Conservation (phyloP, 192 early-diverging fungal genomes). For the Backusella psychrophila region DNA sequence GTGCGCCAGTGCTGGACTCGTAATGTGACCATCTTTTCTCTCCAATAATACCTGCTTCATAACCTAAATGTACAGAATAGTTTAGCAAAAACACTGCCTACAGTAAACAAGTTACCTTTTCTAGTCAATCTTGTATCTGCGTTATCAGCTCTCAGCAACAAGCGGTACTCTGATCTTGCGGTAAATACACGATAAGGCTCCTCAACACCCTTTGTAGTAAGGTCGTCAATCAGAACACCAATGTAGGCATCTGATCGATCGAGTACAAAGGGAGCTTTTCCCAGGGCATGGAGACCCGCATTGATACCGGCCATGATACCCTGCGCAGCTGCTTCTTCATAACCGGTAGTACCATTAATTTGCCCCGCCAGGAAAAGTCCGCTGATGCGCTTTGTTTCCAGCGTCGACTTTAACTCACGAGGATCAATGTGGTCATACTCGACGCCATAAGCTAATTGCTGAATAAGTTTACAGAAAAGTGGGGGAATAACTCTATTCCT, state of each 20-base stretch:
- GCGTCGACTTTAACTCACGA: slow-evolving; percentile 67
- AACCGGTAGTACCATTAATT: slow-evolving; percentile 88
- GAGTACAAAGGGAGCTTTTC: slow-evolving; percentile 57
- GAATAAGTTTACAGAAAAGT: background rate
- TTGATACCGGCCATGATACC: slow-evolving; percentile 79
- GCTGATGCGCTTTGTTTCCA: slow-evolving; percentile 76
- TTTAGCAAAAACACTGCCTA: background rate
- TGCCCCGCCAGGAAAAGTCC: slow-evolving; percentile 82
- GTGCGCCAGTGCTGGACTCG: slow-evolving; percentile 41
- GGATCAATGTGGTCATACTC: slow-evolving; percentile 87
- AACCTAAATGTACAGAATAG: slow-evolving; percentile 19
- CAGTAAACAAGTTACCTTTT: slow-evolving; percentile 42
- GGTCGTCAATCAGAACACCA: slow-evolving; percentile 79
- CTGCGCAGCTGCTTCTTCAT: slow-evolving; percentile 82
- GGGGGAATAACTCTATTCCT: background rate
- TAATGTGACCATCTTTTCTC: slow-evolving; percentile 45
- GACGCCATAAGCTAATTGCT: slow-evolving; percentile 68
- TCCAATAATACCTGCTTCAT: slow-evolving; percentile 52
- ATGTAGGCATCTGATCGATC: slow-evolving; percentile 79
- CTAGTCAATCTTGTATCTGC: slow-evolving; percentile 73
- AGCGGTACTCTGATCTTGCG: slow-evolving; percentile 79
- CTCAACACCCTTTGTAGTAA: slow-evolving; percentile 77
- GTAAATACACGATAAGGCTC: slow-evolving; percentile 86
- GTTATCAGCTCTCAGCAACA: slow-evolving; percentile 74
- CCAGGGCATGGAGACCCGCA: slow-evolving; percentile 58